phyloP scores from a whole-genome alignment of 768 basidiomycete species.

The Suillus fuscotomentosus region DNA sequence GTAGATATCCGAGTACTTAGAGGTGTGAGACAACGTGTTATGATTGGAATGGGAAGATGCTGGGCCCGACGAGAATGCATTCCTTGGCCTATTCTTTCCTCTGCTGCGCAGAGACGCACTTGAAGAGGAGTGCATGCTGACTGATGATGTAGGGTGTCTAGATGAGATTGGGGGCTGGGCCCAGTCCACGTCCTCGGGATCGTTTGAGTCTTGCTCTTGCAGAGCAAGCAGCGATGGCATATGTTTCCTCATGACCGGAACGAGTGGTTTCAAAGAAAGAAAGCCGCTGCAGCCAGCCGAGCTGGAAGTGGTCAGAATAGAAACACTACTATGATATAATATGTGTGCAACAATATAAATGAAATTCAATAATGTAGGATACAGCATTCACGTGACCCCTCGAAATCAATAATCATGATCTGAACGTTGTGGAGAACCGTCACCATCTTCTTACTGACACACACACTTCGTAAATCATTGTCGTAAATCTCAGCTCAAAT shows the following conservation, averaged over 20 bases:
- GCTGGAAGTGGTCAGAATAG: neutral
- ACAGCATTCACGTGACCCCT: neutral
- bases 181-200: conserved; percentile 49
- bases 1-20: conserved; percentile 63
- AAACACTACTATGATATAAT: neutral
- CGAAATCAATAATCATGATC: neutral
- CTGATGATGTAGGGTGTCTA: conserved; percentile 17
- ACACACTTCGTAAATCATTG: neutral
- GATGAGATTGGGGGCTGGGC: conserved; percentile 35
- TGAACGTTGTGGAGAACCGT: neutral
- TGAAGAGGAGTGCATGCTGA: conserved; percentile 23
- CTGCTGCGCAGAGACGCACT: conserved; percentile 30
- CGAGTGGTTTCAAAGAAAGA: neutral
- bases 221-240: conserved; percentile 70
- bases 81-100: conserved; percentile 30
- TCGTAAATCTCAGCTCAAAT: conserved; percentile 43
- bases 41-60: conserved; percentile 28
- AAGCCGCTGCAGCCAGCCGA: neutral
- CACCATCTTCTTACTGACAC: neutral
- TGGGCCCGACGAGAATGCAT: conserved; percentile 27
- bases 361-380: neutral
- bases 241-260: conserved; percentile 39
- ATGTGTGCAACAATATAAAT: neutral
- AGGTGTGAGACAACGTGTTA: conserved; percentile 27
- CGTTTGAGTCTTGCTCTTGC: conserved; percentile 52